phyloP scores from a whole-genome alignment of 257 asterid species.

The Salvia hispanica region DNA sequence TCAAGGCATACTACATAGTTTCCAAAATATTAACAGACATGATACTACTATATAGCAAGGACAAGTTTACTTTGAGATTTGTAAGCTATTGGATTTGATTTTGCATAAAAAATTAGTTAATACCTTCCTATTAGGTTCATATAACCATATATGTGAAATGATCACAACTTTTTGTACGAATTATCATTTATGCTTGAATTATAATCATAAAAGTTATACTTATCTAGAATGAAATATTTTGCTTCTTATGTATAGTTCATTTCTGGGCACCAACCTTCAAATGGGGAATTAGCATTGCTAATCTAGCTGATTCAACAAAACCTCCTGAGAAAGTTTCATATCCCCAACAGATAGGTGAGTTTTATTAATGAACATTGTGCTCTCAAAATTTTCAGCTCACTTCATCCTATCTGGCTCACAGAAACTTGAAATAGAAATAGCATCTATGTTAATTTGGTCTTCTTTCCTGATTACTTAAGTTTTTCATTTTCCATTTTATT shows the following conservation, averaged over 20 bases:
- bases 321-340: slow-evolving; percentile 68
- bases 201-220: background rate
- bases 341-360: slow-evolving; percentile 65
- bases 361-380: slow-evolving; percentile 15
- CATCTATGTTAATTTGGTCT: background rate
- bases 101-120: no score
- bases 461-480: background rate
- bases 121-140: background rate
- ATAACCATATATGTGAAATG: no score
- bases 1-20: background rate
- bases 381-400: slow-evolving; percentile 1
- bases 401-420: background rate
- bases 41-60: background rate
- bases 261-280: slow-evolving; percentile 82
- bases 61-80: no score
- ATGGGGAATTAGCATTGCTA: slow-evolving; percentile 78
- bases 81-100: no score
- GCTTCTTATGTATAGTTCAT: slow-evolving; percentile 42
- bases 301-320: slow-evolving; percentile 54
- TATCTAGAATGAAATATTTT: background rate
- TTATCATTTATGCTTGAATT: background rate
- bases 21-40: background rate
- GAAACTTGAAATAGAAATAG: background rate
- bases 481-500: background rate
- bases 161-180: no score